phyloP scores from a whole-genome alignment of 2,329 filamentous ascomycete species.

The Aspergillus sp. region DNA sequence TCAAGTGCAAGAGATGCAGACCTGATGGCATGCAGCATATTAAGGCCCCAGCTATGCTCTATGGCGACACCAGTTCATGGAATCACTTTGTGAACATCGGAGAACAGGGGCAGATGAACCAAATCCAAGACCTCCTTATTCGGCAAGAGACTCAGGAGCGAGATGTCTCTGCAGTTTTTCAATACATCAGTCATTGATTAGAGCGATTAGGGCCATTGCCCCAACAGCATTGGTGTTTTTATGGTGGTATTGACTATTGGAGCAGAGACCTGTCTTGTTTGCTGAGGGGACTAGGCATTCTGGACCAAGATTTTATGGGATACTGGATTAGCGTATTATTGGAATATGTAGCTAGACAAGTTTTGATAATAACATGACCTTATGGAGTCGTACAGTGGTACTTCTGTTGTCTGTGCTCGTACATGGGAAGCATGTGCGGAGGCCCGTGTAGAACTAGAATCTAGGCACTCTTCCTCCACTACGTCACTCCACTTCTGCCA shows the following conservation, averaged over 20 bases:
- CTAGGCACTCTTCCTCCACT: slow-evolving; percentile 8
- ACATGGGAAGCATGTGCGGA: neutral
- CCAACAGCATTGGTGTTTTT: neutral
- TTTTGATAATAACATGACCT: slow-evolving; percentile 1
- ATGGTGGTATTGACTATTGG: slow-evolving; percentile 5
- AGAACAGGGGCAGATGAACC: slow-evolving; percentile 63
- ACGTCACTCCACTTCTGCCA: slow-evolving; percentile 26
- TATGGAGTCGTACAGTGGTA: neutral
- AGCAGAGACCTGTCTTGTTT: neutral
- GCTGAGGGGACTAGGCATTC: neutral
- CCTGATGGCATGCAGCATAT: slow-evolving; percentile 82
- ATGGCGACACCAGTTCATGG: slow-evolving; percentile 98
- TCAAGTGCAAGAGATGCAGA: slow-evolving; percentile 95
- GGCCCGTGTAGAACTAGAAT: neutral
- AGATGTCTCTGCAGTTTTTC: slow-evolving; percentile 91
- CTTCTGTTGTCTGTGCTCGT: neutral
- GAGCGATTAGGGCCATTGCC: neutral
- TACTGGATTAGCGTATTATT: slow-evolving; percentile 7
- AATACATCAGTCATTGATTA: slow-evolving; percentile 87
- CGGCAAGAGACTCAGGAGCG: slow-evolving; percentile 77
- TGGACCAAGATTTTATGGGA: neutral
- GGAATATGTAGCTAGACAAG: slow-evolving; percentile 2
- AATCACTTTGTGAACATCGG: slow-evolving; percentile 90
- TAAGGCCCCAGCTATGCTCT: slow-evolving; percentile 92
- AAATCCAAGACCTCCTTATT: slow-evolving; percentile 87